phyloP scores from a whole-genome alignment of 495 filamentous ascomycete species.

The Neurospora intermedia region DNA sequence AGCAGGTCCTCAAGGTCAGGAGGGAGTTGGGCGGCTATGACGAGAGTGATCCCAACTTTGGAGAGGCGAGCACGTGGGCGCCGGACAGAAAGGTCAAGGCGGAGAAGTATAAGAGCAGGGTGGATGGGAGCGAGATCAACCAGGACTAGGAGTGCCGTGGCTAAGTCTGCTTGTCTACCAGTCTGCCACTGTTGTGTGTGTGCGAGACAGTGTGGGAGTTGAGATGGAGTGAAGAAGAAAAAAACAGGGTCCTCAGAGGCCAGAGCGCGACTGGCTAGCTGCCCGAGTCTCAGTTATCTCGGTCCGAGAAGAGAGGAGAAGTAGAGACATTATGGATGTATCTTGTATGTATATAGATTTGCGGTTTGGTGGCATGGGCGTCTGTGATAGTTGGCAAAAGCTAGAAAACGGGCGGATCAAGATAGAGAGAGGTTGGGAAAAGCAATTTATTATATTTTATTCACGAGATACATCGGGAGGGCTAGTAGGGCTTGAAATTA shows the following conservation, averaged over 20 bases:
- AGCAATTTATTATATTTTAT: not conserved
- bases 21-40: conserved; percentile 50
- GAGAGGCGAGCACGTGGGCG: conserved; percentile 39
- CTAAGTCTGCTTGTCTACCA: not conserved
- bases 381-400: not conserved
- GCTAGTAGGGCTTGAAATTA: not conserved
- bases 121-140: conserved; percentile 36
- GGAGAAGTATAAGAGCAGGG: conserved; percentile 34
- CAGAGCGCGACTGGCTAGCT: not conserved
- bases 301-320: not conserved
- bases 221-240: not conserved
- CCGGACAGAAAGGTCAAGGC: conserved; percentile 16
- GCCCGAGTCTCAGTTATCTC: not conserved
- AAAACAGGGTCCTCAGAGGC: not conserved
- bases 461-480: not conserved
- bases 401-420: not conserved
- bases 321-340: not conserved
- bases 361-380: not conserved
- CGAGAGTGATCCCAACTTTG: conserved; percentile 57
- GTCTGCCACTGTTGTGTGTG: not conserved
- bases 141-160: conserved; percentile 17
- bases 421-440: not conserved
- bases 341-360: not conserved
- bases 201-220: not conserved
- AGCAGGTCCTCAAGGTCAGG: conserved; percentile 69